A percentile compares a stretch with the other conserved stretches of the same genome.
Evolutionary conservation across 176 grass and related monocot species (phyloP).

Genomic region (Avena atlantica): DNA sequence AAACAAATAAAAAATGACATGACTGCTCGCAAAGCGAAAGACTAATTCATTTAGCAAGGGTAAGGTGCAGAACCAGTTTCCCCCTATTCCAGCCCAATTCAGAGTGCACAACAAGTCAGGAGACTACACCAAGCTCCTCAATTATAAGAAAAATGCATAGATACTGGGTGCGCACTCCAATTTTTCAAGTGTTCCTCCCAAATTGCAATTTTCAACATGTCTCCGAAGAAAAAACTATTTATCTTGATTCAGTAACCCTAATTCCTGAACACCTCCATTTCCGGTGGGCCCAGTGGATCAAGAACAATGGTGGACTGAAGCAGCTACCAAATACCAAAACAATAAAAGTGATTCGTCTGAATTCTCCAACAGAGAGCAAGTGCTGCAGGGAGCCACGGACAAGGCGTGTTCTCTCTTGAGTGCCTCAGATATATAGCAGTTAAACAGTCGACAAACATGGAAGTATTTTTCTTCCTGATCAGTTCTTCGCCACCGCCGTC

Average conservation of each 20-base stretch:
- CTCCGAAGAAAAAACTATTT: neutral
- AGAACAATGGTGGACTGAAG: neutral
- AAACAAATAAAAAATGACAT: neutral
- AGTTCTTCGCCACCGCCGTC: no score
- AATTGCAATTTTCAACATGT: constrained; percentile 12
- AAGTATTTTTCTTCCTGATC: no score
- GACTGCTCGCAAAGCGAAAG: neutral
- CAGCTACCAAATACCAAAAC: neutral
- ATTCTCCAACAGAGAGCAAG: no score
- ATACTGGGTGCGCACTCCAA: no score
- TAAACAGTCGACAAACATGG: no score
- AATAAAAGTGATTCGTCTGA: neutral
- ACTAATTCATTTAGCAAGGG: constrained; percentile 9
- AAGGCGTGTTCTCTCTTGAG: no score
- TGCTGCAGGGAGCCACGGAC: no score
- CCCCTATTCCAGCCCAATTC: neutral
- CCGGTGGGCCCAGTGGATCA: constrained; percentile 6
- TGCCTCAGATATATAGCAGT: no score
- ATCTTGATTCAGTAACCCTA: neutral
- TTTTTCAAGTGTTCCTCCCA: neutral
- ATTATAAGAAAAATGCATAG: neutral
- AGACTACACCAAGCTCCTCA: neutral
- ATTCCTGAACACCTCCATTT: neutral
- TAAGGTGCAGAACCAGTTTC: constrained; percentile 7
- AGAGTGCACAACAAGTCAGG: neutral